A percentile compares a stretch with the other conserved stretches of the same genome.
Evolutionary conservation across 257 asterid species (phyloP).

Genomic region (Nicotiana noctiflora): DNA sequence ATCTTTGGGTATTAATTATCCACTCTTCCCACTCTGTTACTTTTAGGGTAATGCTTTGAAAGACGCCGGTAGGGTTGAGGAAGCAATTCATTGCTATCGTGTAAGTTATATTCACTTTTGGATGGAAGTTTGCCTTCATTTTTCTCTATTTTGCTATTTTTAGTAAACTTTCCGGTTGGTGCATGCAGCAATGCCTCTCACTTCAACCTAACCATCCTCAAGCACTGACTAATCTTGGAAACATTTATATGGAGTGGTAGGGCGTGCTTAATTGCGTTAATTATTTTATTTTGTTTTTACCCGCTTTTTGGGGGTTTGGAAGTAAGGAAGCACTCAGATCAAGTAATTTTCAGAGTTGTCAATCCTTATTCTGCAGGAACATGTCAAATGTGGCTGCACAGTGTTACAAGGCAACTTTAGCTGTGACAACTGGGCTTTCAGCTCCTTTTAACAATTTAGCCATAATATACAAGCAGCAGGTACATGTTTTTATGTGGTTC

Average conservation of each 20-base stretch:
- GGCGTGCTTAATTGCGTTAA: constrained; percentile 7
- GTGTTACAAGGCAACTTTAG: constrained; percentile 81
- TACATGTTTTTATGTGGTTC: constrained; percentile 12
- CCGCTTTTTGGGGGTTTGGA: not conserved
- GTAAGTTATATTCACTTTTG: constrained; percentile 35
- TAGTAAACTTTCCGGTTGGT: constrained; percentile 11
- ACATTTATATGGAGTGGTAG: constrained; percentile 98
- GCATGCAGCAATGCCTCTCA: constrained; percentile 81
- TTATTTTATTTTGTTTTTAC: not conserved
- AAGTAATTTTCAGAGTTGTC: constrained; percentile 1
- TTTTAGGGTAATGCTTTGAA: constrained; percentile 91
- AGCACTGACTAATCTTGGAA: constrained; percentile 98
- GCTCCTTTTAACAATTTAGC: constrained; percentile 97
- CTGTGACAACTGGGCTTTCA: constrained; percentile 91
- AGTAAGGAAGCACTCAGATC: not conserved
- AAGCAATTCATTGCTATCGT: constrained; percentile 83
- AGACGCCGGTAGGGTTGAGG: constrained; percentile 95
- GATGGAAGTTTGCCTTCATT: not conserved
- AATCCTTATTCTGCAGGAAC: constrained; percentile 51
- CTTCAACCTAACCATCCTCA: constrained; percentile 97
- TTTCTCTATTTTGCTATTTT: not conserved
- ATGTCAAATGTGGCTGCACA: constrained; percentile 94
- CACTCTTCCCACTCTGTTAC: not conserved
- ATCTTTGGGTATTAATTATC: not conserved
- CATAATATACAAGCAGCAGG: constrained; percentile 95